These are phyloP conservation scores for Ammopiptanthus mongolicus DNA, from an alignment of 306 rosid species.

Conservation along the genomic window DNA sequence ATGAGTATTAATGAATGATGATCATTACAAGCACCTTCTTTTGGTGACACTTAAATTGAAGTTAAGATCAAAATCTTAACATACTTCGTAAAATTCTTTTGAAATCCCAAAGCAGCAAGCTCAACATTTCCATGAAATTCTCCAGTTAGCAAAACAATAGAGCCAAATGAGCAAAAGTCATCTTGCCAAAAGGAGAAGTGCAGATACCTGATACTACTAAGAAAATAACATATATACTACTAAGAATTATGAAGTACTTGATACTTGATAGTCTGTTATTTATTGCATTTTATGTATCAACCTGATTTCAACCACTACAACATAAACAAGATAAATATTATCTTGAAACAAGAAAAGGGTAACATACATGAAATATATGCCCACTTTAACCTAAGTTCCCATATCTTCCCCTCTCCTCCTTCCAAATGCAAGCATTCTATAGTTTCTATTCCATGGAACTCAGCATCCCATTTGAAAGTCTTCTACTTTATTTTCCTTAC, in stretches of 20 bases:
- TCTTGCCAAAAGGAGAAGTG: not conserved
- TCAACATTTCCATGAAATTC: not conserved
- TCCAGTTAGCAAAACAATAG: not conserved
- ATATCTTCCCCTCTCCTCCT: not conserved
- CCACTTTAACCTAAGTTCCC: not conserved
- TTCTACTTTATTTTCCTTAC: not conserved
- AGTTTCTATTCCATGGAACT: not conserved
- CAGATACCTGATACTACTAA: not conserved
- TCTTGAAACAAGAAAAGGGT: not conserved
- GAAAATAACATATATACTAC: not conserved
- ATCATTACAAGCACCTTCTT: not conserved
- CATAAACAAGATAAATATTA: not conserved
- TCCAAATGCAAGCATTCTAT: not conserved
- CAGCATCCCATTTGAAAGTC: not conserved
- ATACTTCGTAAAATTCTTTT: not conserved
- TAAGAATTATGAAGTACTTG: not conserved
- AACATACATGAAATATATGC: not conserved
- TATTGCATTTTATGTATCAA: not conserved
- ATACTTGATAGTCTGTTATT: not conserved
- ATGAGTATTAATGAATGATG: not conserved
- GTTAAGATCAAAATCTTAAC: not conserved
- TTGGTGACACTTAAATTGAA: not conserved
- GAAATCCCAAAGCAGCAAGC: conserved; percentile 1
- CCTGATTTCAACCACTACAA: not conserved
- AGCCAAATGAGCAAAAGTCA: not conserved